These are phyloP conservation scores for Astraeus odoratus DNA, from an alignment of 768 basidiomycete genomes.

Conservation along the genomic window DNA sequence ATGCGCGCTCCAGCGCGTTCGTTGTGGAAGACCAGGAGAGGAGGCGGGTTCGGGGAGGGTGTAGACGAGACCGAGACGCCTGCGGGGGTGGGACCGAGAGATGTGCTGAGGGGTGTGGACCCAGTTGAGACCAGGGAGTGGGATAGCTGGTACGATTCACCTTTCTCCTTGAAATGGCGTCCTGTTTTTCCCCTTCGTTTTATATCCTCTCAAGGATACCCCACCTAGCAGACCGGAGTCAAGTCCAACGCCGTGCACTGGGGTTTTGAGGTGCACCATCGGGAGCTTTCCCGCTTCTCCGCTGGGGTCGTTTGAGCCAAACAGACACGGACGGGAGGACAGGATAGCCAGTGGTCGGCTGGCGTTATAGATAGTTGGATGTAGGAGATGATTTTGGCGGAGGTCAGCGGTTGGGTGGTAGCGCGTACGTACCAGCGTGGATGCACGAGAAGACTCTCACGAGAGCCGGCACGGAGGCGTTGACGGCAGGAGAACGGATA, in stretches of 20 bases:
- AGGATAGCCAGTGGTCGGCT: conserved; percentile 38
- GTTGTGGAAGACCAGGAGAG: too few relatives aligned
- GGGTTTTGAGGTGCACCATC: conserved; percentile 66
- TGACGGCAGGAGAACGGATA: conserved; percentile 40
- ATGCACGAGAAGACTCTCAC: conserved; percentile 34
- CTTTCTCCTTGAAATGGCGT: conserved; percentile 55
- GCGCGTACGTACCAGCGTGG: too few relatives aligned
- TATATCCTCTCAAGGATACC: conserved; percentile 69
- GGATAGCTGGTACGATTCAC: conserved; percentile 31
- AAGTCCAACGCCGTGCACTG: conserved; percentile 61
- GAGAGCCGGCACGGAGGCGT: conserved; percentile 37
- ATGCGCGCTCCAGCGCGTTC: too few relatives aligned
- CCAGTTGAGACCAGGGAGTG: neutral
- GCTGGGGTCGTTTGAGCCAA: conserved; percentile 34
- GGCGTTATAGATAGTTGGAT: conserved; percentile 36
- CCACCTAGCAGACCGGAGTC: conserved; percentile 64
- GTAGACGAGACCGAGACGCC: too few relatives aligned
- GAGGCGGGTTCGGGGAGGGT: too few relatives aligned
- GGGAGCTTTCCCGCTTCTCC: conserved; percentile 66
- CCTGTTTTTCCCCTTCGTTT: conserved; percentile 53
- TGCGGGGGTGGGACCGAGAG: too few relatives aligned
- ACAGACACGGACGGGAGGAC: conserved; percentile 34
- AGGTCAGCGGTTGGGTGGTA: too few relatives aligned
- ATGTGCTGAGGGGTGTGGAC: neutral
- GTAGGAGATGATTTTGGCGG: neutral